phyloP scores from a whole-genome alignment of 768 basidiomycete species.

The Russula sp. region DNA sequence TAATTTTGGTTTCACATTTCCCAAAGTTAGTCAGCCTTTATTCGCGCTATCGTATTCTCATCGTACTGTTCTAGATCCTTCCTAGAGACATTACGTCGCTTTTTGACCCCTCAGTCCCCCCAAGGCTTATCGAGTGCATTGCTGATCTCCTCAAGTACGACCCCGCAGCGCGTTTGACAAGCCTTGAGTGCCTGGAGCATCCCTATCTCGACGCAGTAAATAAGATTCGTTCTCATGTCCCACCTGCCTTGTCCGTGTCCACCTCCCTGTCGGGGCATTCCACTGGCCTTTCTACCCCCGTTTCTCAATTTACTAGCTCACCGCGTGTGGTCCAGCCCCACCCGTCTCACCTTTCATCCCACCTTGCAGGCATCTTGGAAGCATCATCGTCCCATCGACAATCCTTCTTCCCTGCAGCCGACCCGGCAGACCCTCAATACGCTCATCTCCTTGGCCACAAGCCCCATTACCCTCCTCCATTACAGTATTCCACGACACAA shows the following conservation, averaged over 20 bases:
- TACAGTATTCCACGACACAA: slow-evolving; percentile 22
- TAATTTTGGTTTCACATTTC: slow-evolving; percentile 76
- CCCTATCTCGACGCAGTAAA: slow-evolving; percentile 81
- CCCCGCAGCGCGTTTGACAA: slow-evolving; percentile 79
- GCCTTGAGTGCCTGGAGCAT: slow-evolving; percentile 82
- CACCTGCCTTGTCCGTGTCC: slow-evolving; percentile 18
- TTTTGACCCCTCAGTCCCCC: slow-evolving; percentile 74
- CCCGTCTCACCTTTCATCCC: slow-evolving; percentile 16
- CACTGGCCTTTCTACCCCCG: slow-evolving; percentile 19
- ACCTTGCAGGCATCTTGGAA: slow-evolving; percentile 11
- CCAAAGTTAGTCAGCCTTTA: slow-evolving; percentile 55
- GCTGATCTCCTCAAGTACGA: slow-evolving; percentile 89
- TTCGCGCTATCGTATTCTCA: slow-evolving; percentile 14
- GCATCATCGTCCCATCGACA: slow-evolving; percentile 22
- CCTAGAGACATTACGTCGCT: slow-evolving; percentile 65
- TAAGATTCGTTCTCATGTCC: slow-evolving; percentile 9
- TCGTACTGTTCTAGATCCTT: slow-evolving; percentile 39
- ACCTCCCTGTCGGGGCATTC: slow-evolving; percentile 37
- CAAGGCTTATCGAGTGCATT: slow-evolving; percentile 85
- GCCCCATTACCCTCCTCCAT: slow-evolving; percentile 17
- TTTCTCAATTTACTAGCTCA: slow-evolving; percentile 20
- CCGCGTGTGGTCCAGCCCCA: slow-evolving; percentile 19
- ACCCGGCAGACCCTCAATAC: slow-evolving; percentile 19
- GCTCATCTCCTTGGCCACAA: slow-evolving; percentile 14
- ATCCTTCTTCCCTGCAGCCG: slow-evolving; percentile 17